These are phyloP conservation scores for Cruciata laevipes DNA, from an alignment of 257 asterid species.

Conservation along the genomic window DNA sequence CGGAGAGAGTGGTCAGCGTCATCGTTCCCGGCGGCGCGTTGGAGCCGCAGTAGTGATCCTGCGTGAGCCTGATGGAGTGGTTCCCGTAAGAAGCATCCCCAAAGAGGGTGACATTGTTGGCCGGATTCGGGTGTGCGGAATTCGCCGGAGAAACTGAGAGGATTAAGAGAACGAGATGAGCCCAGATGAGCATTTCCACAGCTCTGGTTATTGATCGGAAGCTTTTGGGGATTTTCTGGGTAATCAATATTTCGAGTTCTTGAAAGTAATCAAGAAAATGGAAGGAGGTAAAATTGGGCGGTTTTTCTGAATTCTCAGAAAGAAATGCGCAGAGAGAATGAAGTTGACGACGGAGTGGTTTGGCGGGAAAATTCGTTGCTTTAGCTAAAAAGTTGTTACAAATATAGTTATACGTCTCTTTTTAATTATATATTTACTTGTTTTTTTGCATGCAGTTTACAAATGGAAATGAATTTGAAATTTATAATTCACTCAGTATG, in stretches of 20 bases:
- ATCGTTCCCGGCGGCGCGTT: constrained; percentile 6
- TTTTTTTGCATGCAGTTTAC: too few species aligned
- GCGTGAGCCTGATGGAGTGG: constrained; percentile 45
- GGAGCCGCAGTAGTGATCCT: constrained; percentile 27
- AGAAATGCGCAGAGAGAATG: background rate
- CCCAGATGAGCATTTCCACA: constrained; percentile 18
- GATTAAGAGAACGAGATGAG: constrained; percentile 16
- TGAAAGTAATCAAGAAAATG: background rate
- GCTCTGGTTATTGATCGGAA: background rate
- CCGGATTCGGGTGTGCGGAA: constrained; percentile 22
- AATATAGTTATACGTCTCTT: too few species aligned
- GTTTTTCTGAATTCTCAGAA: background rate
- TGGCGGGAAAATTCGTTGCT: constrained; percentile 7
- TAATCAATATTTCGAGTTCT: constrained; percentile 4
- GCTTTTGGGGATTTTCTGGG: background rate
- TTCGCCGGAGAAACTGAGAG: constrained; percentile 24
- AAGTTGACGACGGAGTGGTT: background rate
- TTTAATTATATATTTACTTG: too few species aligned
- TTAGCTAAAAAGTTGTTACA: too few species aligned
- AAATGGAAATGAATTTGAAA: too few species aligned
- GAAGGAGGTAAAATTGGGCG: background rate
- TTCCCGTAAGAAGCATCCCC: constrained; percentile 45
- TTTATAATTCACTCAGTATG: too few species aligned
- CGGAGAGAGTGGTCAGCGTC: constrained; percentile 23
- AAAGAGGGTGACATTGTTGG: constrained; percentile 38